These are phyloP conservation scores for Ustilago xerochloae DNA, from an alignment of 1,284 basidiomycete species.

Conservation along the genomic window DNA sequence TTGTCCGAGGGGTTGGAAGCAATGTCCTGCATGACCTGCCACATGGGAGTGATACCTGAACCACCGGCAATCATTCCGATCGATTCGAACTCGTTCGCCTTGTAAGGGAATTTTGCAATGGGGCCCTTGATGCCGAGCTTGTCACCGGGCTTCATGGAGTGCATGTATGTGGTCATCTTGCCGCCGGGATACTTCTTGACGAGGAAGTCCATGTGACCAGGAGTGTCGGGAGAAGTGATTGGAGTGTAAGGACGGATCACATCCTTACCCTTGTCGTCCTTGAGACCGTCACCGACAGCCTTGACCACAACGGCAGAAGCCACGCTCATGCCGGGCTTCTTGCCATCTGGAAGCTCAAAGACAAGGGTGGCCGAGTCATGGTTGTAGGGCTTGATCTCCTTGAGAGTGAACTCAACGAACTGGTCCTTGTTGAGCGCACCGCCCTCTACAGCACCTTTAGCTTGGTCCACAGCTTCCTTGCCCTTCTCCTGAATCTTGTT, in stretches of 20 bases:
- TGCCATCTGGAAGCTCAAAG: conserved; percentile 85
- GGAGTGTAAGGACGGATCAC: conserved; percentile 76
- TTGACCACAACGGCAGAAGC: conserved; percentile 73
- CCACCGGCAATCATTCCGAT: conserved; percentile 92
- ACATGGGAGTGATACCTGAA: conserved; percentile 75
- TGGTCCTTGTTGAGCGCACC: conserved; percentile 72
- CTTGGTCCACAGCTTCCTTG: conserved; percentile 41
- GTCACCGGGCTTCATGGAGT: conserved; percentile 79
- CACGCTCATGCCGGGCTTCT: conserved; percentile 81
- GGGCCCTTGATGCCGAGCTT: conserved; percentile 83
- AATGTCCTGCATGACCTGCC: conserved; percentile 68
- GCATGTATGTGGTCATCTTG: conserved; percentile 69
- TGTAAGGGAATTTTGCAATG: conserved; percentile 66
- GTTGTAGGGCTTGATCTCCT: conserved; percentile 88
- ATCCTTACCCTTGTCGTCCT: conserved; percentile 84
- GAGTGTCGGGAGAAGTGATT: conserved; percentile 55
- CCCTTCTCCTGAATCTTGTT: conserved; percentile 51
- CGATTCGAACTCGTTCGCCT: conserved; percentile 71
- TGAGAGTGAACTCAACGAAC: conserved; percentile 83
- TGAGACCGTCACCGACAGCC: conserved; percentile 70
- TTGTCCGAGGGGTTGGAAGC: conserved; percentile 78
- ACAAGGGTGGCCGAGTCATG: conserved; percentile 87
- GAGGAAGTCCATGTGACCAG: conserved; percentile 73
- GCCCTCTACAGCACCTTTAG: conserved; percentile 22
- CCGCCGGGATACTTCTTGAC: conserved; percentile 76